Percentiles rank a stretch among this genome's conserved stretches.
These are phyloP conservation scores for Parastagonospora avenae DNA, from an alignment of 2,329 filamentous ascomycete genomes.

Conservation along the genomic window DNA sequence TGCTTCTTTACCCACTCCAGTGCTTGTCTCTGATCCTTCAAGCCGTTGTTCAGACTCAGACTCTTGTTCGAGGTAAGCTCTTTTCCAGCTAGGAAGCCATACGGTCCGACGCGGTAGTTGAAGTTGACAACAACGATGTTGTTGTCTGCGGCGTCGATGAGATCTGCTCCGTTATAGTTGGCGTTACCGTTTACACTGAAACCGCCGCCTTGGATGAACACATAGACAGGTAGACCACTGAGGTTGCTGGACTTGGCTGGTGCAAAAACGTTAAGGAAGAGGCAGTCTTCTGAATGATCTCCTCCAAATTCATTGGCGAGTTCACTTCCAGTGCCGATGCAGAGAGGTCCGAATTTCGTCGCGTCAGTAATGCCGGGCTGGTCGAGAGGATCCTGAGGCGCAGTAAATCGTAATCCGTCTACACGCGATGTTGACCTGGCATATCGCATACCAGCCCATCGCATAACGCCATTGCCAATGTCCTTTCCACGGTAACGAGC, in stretches of 20 bases:
- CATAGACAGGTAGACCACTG: slow-evolving; percentile 45
- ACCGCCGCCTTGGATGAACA: slow-evolving; percentile 50
- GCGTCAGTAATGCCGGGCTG: slow-evolving; percentile 58
- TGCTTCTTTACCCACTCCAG: slow-evolving; percentile 46
- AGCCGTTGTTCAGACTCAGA: slow-evolving; percentile 44
- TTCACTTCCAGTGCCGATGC: slow-evolving; percentile 33
- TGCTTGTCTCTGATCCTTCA: slow-evolving; percentile 45
- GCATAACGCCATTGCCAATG: slow-evolving; percentile 63
- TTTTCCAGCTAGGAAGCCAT: slow-evolving; percentile 45
- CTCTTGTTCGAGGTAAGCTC: slow-evolving; percentile 32
- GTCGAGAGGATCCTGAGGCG: slow-evolving; percentile 65
- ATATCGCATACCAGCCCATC: slow-evolving; percentile 78
- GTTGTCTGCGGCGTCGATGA: slow-evolving; percentile 38
- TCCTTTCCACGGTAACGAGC: slow-evolving; percentile 66
- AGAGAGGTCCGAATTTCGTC: slow-evolving; percentile 40
- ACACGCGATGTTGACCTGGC: slow-evolving; percentile 52
- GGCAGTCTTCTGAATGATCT: slow-evolving; percentile 46
- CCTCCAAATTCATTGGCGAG: slow-evolving; percentile 34
- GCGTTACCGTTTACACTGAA: slow-evolving; percentile 45
- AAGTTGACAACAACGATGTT: slow-evolving; percentile 48
- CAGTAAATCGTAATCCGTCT: slow-evolving; percentile 61
- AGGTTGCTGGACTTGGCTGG: slow-evolving; percentile 40
- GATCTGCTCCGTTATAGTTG: slow-evolving; percentile 41
- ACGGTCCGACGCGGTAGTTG: slow-evolving; percentile 49
- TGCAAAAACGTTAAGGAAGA: slow-evolving; percentile 48